Evolutionary conservation across 78 protist species (phyloP), one percentile per base, ranked within the genome.

Genomic region (Pigoraptor vietnamica): DNA sequence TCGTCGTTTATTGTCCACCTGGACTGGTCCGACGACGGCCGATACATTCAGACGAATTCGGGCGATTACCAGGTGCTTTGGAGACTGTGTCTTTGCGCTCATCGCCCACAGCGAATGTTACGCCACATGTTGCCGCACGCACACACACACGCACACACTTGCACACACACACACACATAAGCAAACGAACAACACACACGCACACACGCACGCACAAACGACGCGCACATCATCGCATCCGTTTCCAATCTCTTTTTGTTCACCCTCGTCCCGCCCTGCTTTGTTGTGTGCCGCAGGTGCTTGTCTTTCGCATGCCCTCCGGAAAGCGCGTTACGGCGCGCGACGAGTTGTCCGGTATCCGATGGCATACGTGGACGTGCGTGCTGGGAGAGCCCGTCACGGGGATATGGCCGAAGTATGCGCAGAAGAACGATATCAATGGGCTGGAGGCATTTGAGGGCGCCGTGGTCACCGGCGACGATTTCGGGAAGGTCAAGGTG

Each of bases 391-490:
- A 9, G n/a, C n/a, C 35, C 14, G 86, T 93, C 36, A 33, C 89
- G n/a, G 95, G 95, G 25, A 48, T 93, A 2, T 93, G 90, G 91
- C 95, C 95, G 19, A 81, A 81, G 86, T 81, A 81, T 19, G 24
- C 86, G 35, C 86, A 81, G 86, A 81, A 81, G 86, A 81, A 81
- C 86, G 86, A 81, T 19, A 19, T 91, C 88, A 91, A 91, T 6
- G 91, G 38, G 36, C 83, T 89, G 40, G 81, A 37, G 2, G 14
- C 82, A 37, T 0, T 0, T 40, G 79, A 39, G 24, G 83, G 48
- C n/a, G 21, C 88, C 39, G n/a, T 96, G 1, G 95, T 91, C 37
- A 93, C 97, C 19, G 95, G 91, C 21, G 97, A 94, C 39, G 95
- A 94, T 82, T 39, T 6, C 0, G 94, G 95, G 14, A 37, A 32